These are phyloP conservation scores for Aspergillus biplanus DNA, from an alignment of 495 filamentous ascomycete species.

Conservation along the genomic window DNA sequence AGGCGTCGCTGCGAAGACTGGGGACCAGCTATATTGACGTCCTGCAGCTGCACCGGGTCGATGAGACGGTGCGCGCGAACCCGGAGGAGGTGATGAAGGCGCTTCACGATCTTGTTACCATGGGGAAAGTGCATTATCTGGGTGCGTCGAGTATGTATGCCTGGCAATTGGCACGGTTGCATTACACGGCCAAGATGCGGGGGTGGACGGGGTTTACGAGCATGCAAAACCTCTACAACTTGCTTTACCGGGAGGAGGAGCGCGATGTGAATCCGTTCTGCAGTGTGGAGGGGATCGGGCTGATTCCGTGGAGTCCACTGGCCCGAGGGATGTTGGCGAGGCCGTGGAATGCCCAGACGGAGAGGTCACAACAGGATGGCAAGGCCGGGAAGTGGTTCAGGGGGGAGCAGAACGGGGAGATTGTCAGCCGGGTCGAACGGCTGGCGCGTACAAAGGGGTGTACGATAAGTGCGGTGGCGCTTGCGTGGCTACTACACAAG, in stretches of 20 bases:
- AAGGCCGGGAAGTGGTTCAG: neutral
- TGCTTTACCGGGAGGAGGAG: constrained; percentile 74
- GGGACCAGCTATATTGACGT: constrained; percentile 59
- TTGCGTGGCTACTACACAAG: constrained; percentile 59
- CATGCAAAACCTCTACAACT: constrained; percentile 74
- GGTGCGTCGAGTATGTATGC: constrained; percentile 51
- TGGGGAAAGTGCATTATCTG: constrained; percentile 68
- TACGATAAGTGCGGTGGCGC: constrained; percentile 61
- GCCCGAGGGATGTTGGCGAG: constrained; percentile 56
- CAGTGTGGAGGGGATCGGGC: constrained; percentile 65
- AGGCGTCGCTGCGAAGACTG: constrained; percentile 48
- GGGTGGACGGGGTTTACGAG: constrained; percentile 71
- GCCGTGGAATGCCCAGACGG: constrained; percentile 32
- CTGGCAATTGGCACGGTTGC: constrained; percentile 47
- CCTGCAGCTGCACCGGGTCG: constrained; percentile 57
- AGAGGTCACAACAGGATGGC: constrained; percentile 17
- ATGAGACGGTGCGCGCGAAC: constrained; percentile 44
- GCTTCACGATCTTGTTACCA: constrained; percentile 66
- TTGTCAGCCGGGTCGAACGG: constrained; percentile 60
- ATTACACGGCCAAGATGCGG: constrained; percentile 51
- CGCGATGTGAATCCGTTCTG: constrained; percentile 73
- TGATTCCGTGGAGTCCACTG: constrained; percentile 68
- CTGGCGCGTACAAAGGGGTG: constrained; percentile 59
- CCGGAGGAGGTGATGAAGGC: constrained; percentile 75
- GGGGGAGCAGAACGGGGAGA: constrained; percentile 37